Conservation (phyloP, 2,329 filamentous ascomycete species). For the Aspergillus uvarum region DNA sequence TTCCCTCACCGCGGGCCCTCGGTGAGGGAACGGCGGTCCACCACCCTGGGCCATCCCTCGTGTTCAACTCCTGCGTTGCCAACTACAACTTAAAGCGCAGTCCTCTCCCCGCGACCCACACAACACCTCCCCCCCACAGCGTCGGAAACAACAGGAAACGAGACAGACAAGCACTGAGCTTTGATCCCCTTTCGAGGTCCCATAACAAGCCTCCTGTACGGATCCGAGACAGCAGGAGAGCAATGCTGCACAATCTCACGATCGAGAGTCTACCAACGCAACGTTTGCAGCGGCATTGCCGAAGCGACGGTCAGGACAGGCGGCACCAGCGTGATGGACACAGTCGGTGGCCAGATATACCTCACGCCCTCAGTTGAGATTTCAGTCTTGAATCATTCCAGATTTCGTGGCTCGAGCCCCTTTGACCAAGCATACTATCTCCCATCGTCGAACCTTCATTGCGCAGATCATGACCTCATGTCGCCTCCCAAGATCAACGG, state of each 20-base stretch:
- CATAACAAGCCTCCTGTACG: background rate
- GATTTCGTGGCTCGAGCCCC: background rate
- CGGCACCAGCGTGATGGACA: background rate
- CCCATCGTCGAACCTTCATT: background rate
- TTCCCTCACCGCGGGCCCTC: background rate
- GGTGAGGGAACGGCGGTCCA: slow-evolving; percentile 11
- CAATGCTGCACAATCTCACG: background rate
- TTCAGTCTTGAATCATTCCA: background rate
- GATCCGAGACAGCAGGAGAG: background rate
- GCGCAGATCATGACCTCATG: background rate
- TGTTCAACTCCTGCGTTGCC: background rate
- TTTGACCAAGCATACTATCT: background rate
- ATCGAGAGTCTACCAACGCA: background rate
- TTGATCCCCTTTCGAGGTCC: slow-evolving; percentile 16
- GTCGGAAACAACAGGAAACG: slow-evolving; percentile 2
- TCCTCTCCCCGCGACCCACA: background rate
- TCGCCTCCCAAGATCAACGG: background rate
- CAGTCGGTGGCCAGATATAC: background rate
- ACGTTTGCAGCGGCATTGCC: background rate
- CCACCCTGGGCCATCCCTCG: slow-evolving; percentile 1
- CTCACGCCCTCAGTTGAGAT: background rate
- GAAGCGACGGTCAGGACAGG: background rate
- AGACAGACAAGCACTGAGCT: slow-evolving; percentile 17
- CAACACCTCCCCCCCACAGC: background rate
- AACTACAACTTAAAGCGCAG: background rate